Evolutionary conservation across 2,329 filamentous ascomycete genomes (phyloP), one percentile per base, ranked within the genome.

Genomic region (Ceratocystis albifundus): DNA sequence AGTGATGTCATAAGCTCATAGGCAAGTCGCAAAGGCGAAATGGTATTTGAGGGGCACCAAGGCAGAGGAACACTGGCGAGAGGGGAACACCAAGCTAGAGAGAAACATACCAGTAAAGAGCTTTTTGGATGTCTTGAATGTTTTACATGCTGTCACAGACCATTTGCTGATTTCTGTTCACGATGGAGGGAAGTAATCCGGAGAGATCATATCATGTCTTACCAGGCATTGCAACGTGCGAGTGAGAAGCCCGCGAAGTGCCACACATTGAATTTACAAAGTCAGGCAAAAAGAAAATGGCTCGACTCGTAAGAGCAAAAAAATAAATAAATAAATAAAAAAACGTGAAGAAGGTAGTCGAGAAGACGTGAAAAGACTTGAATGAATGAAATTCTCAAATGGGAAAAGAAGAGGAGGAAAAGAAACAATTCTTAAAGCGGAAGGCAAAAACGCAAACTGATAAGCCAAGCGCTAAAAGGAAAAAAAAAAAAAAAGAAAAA

Each of bases 171-270:
- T 41, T 20, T 62, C 41, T 30, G 45, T 36, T 46, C 20, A 45
- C n/a, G 50, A 65, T 61, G 44, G n/a, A 20, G 10, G 48, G 28
- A 15, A n/a, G 61, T 17, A 61, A 53, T 17, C 36, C 12, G 20
- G 62, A 20, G 45, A 22, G 20, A 22, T 15, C 30, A 64, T 8
- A 48, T 30, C 15, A 62, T n/a, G 20, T 61, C 67, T 68, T 68
- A 68, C 67, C 67, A 66, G 67, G 67, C 67, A 68, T 68, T 32
- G 46, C 41, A 22, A 64, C 25, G 41, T 68, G 59, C 41, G 67
- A 66, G 62, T 64, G 61, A 61, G 64, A 45, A 46, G 64, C 67
- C 28, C 61, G 67, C 55, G 67, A 64, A 64, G 67, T 64, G 46
- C 67, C 64, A 64, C 67, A 68, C 67, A 68, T 68, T 44, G 55